These are phyloP conservation scores for Pythium dissotocum DNA, from an alignment of 352 stramenopile genomes.

Conservation along the genomic window DNA sequence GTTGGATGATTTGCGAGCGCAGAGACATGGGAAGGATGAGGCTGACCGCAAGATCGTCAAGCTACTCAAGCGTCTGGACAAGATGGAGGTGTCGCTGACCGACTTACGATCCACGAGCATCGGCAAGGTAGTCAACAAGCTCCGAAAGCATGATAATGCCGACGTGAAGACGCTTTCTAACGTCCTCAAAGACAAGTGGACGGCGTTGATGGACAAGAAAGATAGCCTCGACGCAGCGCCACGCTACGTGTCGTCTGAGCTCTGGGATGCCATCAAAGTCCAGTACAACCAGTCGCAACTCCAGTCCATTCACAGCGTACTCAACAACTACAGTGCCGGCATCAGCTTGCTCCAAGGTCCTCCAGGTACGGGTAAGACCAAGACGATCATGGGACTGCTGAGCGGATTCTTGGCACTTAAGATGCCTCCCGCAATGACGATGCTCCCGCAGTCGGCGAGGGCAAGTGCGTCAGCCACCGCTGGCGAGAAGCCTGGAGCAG, in stretches of 20 bases:
- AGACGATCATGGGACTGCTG: slow-evolving; percentile 88
- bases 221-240: slow-evolving; percentile 58
- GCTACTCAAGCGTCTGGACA: slow-evolving; percentile 64
- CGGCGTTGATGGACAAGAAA: slow-evolving; percentile 64
- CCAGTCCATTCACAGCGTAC: slow-evolving; percentile 83
- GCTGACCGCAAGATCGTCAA: slow-evolving; percentile 49
- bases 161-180: slow-evolving; percentile 47
- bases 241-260: slow-evolving; percentile 54
- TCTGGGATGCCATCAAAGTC: slow-evolving; percentile 73
- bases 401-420: slow-evolving; percentile 73
- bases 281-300: slow-evolving; percentile 89
- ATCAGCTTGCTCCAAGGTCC: slow-evolving; percentile 94
- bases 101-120: slow-evolving; percentile 86
- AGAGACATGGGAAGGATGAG: slow-evolving; percentile 24
- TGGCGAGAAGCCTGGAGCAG: background rate
- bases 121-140: slow-evolving; percentile 82
- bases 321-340: slow-evolving; percentile 86
- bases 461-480: background rate
- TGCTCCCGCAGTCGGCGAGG: slow-evolving; percentile 31
- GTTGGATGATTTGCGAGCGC: slow-evolving; percentile 57
- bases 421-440: slow-evolving; percentile 42
- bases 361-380: slow-evolving; percentile 95
- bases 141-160: slow-evolving; percentile 74
- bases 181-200: slow-evolving; percentile 81
- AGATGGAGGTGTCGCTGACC: slow-evolving; percentile 74